These are phyloP conservation scores for Boletus vinaceobasis DNA, from an alignment of 768 basidiomycete species.

Conservation along the genomic window DNA sequence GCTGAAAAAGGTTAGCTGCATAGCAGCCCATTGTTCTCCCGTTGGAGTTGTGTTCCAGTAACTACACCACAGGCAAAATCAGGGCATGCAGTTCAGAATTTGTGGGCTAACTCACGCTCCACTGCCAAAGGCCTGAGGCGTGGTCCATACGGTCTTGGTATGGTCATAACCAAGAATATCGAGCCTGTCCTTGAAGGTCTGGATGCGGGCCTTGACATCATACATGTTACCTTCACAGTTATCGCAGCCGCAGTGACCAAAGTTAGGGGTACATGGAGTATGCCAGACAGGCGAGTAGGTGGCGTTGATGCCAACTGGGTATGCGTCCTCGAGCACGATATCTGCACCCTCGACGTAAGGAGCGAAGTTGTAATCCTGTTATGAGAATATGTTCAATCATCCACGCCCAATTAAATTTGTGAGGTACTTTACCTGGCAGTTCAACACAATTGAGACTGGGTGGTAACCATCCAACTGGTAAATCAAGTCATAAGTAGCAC, in stretches of 20 bases:
- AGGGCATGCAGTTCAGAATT: neutral
- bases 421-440: slow-evolving; percentile 35
- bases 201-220: slow-evolving; percentile 65
- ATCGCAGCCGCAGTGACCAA: slow-evolving; percentile 74
- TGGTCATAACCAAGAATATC: slow-evolving; percentile 62
- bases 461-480: slow-evolving; percentile 54
- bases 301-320: slow-evolving; percentile 50
- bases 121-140: slow-evolving; percentile 72
- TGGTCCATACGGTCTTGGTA: slow-evolving; percentile 70
- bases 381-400: neutral
- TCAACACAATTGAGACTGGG: slow-evolving; percentile 52
- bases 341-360: slow-evolving; percentile 62
- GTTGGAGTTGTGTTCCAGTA: slow-evolving; percentile 31
- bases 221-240: slow-evolving; percentile 60
- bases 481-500: slow-evolving; percentile 43
- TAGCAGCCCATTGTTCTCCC: slow-evolving; percentile 25
- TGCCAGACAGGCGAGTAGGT: slow-evolving; percentile 59
- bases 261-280: slow-evolving; percentile 58
- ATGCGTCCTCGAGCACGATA: slow-evolving; percentile 53
- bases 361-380: slow-evolving; percentile 58
- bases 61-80: slow-evolving; percentile 8
- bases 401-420: too few species aligned
- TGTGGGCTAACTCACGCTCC: slow-evolving; percentile 24
- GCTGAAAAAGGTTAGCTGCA: slow-evolving; percentile 23
- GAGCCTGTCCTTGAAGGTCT: slow-evolving; percentile 57